Evolutionary conservation across 2,329 filamentous ascomycete genomes (phyloP), one percentile per base, ranked within the genome.

Genomic region (Ampelomyces quisqualis): DNA sequence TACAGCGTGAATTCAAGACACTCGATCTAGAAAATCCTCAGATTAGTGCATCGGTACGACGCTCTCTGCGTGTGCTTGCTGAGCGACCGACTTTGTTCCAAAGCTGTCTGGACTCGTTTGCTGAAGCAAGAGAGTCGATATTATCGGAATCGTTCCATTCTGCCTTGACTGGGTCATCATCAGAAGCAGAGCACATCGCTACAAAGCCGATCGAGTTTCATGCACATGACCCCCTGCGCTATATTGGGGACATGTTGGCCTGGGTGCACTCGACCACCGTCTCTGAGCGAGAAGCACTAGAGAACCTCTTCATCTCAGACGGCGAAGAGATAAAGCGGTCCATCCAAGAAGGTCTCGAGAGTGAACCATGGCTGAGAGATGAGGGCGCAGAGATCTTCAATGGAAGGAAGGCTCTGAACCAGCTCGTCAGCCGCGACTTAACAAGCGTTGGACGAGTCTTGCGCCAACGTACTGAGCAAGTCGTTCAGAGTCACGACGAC

Each of bases 261-360:
- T 98, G 93, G 93, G 83, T 86, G 5, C 93, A 98, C 65, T 95
- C 93, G 0, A 87, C 90, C 2, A 85, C 91, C 0, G 93, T 98
- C 1, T 94, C 91, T 21, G 93, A 98, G 68, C 81, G 88, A 37
- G 93, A 98, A 68, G 90, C 90, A 0, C 76, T 98, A 5, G 91
- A 97, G 65, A 82, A 89, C 2, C 74, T 98, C 1, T 98, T 98
- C 62, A 84, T 96, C 28, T 85, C 86, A 0, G 90, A 96, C 48
- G 90, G 88, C 2, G 87, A 93, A 48, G 89, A 95, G 58, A 87
- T 97, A 41, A 85, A 86, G 18, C 87, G 83, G 50, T 88, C 86
- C 1, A 84, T 96, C 18, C 82, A 88, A 60, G 83, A 84, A 29
- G 89, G 89, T 0, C 77, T 87, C 21, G 85, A 88, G 51, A 89